phyloP scores from a whole-genome alignment of 1,284 basidiomycete species.

The Malassezia globosa region DNA sequence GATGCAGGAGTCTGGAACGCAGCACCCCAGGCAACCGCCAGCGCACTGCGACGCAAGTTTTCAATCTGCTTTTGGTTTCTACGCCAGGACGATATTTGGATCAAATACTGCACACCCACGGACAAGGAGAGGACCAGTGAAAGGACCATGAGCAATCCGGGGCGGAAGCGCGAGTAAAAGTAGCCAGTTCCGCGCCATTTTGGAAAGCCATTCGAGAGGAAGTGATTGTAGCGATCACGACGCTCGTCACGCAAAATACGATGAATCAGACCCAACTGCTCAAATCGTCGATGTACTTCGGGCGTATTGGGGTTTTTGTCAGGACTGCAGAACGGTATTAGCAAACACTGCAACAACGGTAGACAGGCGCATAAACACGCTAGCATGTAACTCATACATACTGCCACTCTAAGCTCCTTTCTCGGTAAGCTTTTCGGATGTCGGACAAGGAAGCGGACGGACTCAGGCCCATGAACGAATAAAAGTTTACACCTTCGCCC shows the following conservation, averaged over 20 bases:
- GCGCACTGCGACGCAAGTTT: conserved; percentile 25
- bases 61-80: conserved; percentile 27
- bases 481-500: conserved; percentile 35
- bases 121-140: conserved; percentile 25
- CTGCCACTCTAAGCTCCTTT: conserved; percentile 38
- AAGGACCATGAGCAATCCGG: conserved; percentile 28
- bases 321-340: conserved; percentile 26
- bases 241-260: conserved; percentile 42
- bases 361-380: too few relatives aligned
- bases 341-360: too few relatives aligned
- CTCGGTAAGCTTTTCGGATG: conserved; percentile 41
- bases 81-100: conserved; percentile 23
- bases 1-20: conserved; percentile 23
- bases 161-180: conserved; percentile 39
- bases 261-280: conserved; percentile 39
- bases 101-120: conserved; percentile 19
- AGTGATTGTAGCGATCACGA: conserved; percentile 44
- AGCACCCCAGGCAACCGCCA: conserved; percentile 34
- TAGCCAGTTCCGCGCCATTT: conserved; percentile 41
- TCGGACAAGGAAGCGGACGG: conserved; percentile 19
- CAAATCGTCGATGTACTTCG: conserved; percentile 35
- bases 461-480: conserved; percentile 32
- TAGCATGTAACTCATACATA: conserved; percentile 11
- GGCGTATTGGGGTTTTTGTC: conserved; percentile 34
- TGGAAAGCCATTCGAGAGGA: conserved; percentile 40